These are phyloP conservation scores for Martiniozyma asiatica DNA, from an alignment of 1,139 yeast genomes.

Conservation along the genomic window DNA sequence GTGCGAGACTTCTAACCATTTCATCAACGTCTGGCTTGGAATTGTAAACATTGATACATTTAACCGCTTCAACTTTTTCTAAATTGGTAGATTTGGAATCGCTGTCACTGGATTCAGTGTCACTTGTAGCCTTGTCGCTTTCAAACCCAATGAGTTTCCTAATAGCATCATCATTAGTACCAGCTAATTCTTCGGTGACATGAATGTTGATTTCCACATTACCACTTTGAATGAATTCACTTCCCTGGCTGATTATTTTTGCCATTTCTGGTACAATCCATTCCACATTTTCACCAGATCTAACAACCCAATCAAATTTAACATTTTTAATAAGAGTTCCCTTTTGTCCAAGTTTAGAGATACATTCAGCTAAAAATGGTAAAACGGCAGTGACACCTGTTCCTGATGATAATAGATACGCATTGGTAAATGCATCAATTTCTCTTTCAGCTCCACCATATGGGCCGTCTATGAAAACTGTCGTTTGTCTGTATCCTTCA, in stretches of 20 bases:
- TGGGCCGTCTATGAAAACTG: slow-evolving; percentile 47
- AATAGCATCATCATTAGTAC: slow-evolving; percentile 1
- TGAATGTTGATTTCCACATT: slow-evolving; percentile 13
- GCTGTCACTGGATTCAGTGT: slow-evolving; percentile 15
- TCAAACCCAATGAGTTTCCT: neutral
- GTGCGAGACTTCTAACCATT: slow-evolving; percentile 11
- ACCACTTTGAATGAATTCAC: slow-evolving; percentile 5
- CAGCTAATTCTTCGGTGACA: slow-evolving; percentile 7
- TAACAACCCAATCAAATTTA: slow-evolving; percentile 40
- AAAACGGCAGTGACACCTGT: slow-evolving; percentile 42
- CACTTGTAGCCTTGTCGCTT: slow-evolving; percentile 1
- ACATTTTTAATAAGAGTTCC: slow-evolving; percentile 19
- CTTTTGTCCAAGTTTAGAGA: slow-evolving; percentile 19
- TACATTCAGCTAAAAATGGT: slow-evolving; percentile 25
- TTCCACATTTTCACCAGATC: slow-evolving; percentile 25
- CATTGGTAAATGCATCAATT: slow-evolving; percentile 35
- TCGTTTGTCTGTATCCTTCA: slow-evolving; percentile 13
- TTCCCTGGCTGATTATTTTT: slow-evolving; percentile 3
- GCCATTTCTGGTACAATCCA: slow-evolving; percentile 36
- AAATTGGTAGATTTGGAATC: neutral
- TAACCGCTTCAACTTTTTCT: neutral
- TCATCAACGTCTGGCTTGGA: slow-evolving; percentile 22
- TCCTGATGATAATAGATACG: slow-evolving; percentile 35
- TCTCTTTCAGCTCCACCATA: slow-evolving; percentile 50
- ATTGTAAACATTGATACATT: slow-evolving; percentile 16